A percentile compares a stretch with the other conserved stretches of the same genome.
These are phyloP conservation scores for Candida tunisiensis DNA, from an alignment of 1,139 yeast genomes.

Conservation along the genomic window DNA sequence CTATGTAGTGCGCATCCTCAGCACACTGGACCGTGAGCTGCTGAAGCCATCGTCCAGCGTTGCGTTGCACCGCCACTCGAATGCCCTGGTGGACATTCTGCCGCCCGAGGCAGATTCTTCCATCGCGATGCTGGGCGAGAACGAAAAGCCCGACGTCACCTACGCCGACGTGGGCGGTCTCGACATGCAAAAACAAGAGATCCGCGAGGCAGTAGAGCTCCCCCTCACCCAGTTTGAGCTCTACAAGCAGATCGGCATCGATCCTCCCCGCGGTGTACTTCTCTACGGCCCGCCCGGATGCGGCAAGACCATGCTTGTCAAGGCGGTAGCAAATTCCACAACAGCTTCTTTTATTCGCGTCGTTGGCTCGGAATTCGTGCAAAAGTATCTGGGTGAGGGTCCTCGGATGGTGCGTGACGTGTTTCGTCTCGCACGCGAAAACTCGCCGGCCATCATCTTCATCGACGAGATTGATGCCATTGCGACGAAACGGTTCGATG, in stretches of 20 bases:
- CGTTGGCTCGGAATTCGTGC: constrained; percentile 96
- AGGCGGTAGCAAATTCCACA: constrained; percentile 95
- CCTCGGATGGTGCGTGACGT: constrained; percentile 99
- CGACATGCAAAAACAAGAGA: constrained; percentile 98
- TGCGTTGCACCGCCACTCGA: constrained; percentile 95
- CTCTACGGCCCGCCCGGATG: constrained; percentile 99
- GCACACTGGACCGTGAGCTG: constrained; percentile 87
- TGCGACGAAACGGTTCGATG: constrained; percentile 98
- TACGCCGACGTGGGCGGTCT: constrained; percentile 96
- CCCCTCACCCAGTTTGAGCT: constrained; percentile 94
- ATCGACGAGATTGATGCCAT: constrained; percentile 98
- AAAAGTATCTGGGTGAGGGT: constrained; percentile 97
- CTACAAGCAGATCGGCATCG: constrained; percentile 95
- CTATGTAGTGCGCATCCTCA: constrained; percentile 85
- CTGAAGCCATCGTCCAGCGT: constrained; percentile 91
- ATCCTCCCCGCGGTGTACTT: constrained; percentile 96
- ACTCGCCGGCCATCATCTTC: constrained; percentile 90
- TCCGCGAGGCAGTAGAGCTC: constrained; percentile 93
- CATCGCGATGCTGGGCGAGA: constrained; percentile 86
- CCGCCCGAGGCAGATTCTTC: constrained; percentile 99
- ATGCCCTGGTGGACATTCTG: constrained; percentile 88
- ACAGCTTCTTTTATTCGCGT: constrained; percentile 94
- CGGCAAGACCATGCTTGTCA: constrained; percentile 97
- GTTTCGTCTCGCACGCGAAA: constrained; percentile 91
- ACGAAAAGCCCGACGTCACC: constrained; percentile 72